phyloP scores from a whole-genome alignment of 2,329 filamentous ascomycete species.

The Aspergillus sp. region DNA sequence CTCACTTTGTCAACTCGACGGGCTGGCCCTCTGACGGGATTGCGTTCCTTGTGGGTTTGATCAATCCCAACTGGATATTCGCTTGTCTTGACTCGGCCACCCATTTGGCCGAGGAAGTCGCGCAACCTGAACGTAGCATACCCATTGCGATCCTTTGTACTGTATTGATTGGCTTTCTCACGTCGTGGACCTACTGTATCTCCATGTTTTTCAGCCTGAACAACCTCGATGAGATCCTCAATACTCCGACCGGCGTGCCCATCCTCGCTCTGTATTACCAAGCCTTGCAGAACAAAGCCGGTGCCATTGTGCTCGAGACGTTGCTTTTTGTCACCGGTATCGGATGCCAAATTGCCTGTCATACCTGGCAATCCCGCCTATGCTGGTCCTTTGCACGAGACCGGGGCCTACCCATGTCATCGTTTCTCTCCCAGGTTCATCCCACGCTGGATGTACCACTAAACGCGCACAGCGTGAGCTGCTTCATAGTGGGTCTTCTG shows the following conservation, averaged over 20 bases:
- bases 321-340: conserved; percentile 51
- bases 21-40: conserved; percentile 52
- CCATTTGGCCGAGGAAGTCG: conserved; percentile 55
- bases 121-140: conserved; percentile 49
- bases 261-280: conserved; percentile 52
- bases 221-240: conserved; percentile 46
- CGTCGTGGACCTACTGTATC: conserved; percentile 52
- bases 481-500: conserved; percentile 48
- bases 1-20: conserved; percentile 55
- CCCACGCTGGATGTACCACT: conserved; percentile 48
- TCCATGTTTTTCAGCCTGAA: conserved; percentile 54
- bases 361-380: conserved; percentile 54
- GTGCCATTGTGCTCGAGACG: conserved; percentile 49
- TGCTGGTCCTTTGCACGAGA: conserved; percentile 58
- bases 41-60: conserved; percentile 55
- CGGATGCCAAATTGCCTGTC: conserved; percentile 49
- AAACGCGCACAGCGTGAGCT: conserved; percentile 47
- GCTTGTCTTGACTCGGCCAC: conserved; percentile 54
- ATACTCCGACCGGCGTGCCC: conserved; percentile 48
- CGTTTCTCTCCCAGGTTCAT: conserved; percentile 45
- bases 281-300: conserved; percentile 44
- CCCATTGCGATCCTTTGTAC: conserved; percentile 55
- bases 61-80: conserved; percentile 55
- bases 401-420: conserved; percentile 49
- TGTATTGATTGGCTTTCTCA: conserved; percentile 53